Conservation (phyloP, 495 filamentous ascomycete genomes). For the Trichoderma gamsii region DNA sequence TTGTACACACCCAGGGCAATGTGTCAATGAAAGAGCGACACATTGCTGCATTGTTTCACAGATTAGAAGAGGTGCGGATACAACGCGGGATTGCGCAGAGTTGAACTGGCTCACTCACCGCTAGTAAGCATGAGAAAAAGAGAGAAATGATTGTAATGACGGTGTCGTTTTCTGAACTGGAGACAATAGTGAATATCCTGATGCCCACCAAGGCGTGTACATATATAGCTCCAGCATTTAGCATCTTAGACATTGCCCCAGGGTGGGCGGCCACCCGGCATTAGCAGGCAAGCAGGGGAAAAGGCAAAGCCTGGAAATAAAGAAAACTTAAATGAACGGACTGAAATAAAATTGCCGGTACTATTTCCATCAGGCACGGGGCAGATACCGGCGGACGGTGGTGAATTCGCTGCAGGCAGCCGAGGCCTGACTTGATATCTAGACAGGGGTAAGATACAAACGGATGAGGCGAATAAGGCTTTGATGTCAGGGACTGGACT, state of each 20-base stretch:
- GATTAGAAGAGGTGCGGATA: not conserved
- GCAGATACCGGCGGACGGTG: not conserved
- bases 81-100: not conserved
- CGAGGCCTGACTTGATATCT: not conserved
- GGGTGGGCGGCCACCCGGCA: not conserved
- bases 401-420: conserved; percentile 1
- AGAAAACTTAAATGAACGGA: not conserved
- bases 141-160: not conserved
- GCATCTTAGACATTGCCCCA: not conserved
- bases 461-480: not conserved
- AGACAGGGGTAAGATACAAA: conserved; percentile 6
- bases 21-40: conserved; percentile 4
- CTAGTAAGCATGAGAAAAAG: not conserved
- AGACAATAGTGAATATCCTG: not conserved
- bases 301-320: not conserved
- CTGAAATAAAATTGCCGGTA: not conserved
- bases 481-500: not conserved
- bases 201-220: not conserved
- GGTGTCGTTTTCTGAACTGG: not conserved
- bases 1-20: not conserved
- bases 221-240: not conserved
- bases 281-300: not conserved
- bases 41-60: conserved; percentile 5
- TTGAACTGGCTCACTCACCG: not conserved
- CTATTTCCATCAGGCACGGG: not conserved